Conservation (phyloP, 177 flowering plant genomes). For the Telopea speciosissima region DNA sequence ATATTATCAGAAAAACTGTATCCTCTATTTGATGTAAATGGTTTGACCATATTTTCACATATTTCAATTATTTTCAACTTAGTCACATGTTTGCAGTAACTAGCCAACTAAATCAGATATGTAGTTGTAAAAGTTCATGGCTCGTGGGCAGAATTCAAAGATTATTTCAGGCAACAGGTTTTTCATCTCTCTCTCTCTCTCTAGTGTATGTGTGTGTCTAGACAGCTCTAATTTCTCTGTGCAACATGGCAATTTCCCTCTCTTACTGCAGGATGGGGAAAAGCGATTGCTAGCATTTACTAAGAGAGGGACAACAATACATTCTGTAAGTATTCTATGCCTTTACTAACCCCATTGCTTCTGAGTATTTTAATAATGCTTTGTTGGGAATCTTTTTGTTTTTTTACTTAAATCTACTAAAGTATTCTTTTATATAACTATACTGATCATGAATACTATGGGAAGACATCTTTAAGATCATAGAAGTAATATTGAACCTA, state of each 20-base stretch:
- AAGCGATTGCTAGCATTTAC: conserved; percentile 87
- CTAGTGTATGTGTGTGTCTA: conserved; percentile 8
- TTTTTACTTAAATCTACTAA: too few species aligned
- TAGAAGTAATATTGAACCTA: background rate
- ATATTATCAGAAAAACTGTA: background rate
- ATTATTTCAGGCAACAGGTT: conserved; percentile 74
- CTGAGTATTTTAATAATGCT: background rate
- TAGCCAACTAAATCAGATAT: conserved; percentile 41
- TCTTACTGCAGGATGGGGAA: conserved; percentile 57
- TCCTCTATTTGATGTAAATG: background rate
- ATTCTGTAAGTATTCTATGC: conserved; percentile 49
- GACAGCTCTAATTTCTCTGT: too few species aligned
- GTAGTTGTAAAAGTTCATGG: conserved; percentile 86
- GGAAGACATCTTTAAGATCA: background rate
- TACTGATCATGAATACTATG: background rate
- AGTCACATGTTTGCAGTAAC: background rate
- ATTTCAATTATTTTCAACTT: background rate
- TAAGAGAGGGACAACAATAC: conserved; percentile 61
- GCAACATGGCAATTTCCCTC: too few species aligned
- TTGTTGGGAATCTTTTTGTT: background rate
- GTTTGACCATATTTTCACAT: background rate
- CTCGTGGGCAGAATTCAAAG: conserved; percentile 83
- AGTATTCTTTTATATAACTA: background rate
- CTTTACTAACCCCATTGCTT: background rate
- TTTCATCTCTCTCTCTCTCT: conserved; percentile 9